phyloP scores from a whole-genome alignment of 2,329 filamentous ascomycete genomes.

The Thelonectria discophora region DNA sequence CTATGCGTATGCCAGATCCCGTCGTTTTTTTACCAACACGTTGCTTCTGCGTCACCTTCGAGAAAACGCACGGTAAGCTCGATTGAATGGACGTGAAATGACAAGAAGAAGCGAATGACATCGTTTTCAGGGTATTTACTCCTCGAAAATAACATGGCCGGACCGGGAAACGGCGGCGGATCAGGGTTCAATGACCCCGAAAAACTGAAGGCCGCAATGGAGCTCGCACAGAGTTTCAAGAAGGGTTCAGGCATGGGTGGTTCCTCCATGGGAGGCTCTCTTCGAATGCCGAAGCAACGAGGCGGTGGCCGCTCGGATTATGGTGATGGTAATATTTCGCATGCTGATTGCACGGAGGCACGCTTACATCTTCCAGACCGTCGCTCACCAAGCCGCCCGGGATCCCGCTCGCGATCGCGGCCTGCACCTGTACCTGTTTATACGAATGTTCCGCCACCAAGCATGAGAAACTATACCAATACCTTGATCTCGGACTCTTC shows the following conservation, averaged over 20 bases:
- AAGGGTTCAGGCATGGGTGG: constrained; percentile 16
- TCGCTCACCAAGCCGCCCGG: background rate
- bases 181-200: constrained; percentile 36
- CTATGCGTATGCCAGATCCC: background rate
- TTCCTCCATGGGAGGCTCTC: background rate
- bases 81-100: background rate
- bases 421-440: background rate
- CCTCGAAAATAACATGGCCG: background rate
- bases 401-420: background rate
- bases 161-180: constrained; percentile 25
- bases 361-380: background rate
- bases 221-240: constrained; percentile 41
- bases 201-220: constrained; percentile 42
- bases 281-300: background rate
- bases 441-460: constrained; percentile 27
- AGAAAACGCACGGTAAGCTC: background rate
- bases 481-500: constrained; percentile 22
- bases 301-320: background rate
- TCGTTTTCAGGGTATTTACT: no score
- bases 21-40: background rate
- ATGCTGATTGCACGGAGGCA: background rate
- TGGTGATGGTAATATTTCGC: background rate
- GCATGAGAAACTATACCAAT: constrained; percentile 29
- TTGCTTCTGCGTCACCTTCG: background rate
- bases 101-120: background rate